Evolutionary conservation across 1,284 basidiomycete species (phyloP), one percentile per base, ranked within the genome.

Genomic region (Fomitopsis pinicola): DNA sequence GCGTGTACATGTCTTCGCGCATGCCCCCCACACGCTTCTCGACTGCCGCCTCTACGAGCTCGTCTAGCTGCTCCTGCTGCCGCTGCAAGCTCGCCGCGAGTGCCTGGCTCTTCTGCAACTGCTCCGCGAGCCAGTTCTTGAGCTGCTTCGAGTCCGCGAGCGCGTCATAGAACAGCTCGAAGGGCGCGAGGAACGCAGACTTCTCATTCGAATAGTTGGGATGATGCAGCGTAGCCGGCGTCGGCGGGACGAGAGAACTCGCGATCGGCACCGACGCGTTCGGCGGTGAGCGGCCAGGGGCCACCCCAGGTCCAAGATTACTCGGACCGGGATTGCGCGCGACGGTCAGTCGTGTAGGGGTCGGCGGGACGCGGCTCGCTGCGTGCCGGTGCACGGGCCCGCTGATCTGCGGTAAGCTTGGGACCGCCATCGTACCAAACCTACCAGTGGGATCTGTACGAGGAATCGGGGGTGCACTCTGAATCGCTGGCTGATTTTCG

Each of bases 161-260:
- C 2, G 89, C 86, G 62, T 91, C 88, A 68, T 92, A 92, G 73
- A 93, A 92, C 61, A 80, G 71, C 69, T 89, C 89, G 65, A 93
- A 94, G 1, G 88, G 89, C 0, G 87, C 83, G 56, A 92, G 75
- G 71, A 94, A 92, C 19, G 88, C 85, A 0, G 82, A 77, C 69
- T 87, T 89, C 67, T 88, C 86, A n/a, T 80, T 81, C 17, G 80
- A 70, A 67, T 84, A 86, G 4, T 80, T 79, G 1, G 85, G 80
- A 53, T 81, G 82, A 30, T 86, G 85, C 15, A 89, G 77, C 5
- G 80, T 76, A 10, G 80, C 80, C 1, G 88, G 88, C 1, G 88
- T 89, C 1, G 85, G 85, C 1, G 88, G 88, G 3, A 88, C 85
- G 30, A 86, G 75, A 3, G 80, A 78, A 12, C 79, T 78, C 17